A percentile compares a stretch with the other conserved stretches of the same genome.
Conservation (phyloP, 306 rosid species). For the Prunus padus region DNA sequence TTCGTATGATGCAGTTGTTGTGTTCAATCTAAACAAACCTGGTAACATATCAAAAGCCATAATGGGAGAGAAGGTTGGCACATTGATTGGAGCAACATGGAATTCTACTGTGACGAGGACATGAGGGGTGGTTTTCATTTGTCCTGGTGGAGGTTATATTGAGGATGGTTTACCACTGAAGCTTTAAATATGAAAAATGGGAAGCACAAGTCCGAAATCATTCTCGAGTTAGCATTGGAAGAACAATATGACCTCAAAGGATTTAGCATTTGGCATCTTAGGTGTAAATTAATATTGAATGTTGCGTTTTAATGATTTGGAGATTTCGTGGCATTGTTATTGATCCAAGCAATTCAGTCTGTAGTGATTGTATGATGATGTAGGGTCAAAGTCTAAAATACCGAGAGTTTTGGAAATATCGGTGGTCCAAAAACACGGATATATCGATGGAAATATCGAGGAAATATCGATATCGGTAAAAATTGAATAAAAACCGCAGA, state of each 20-base stretch:
- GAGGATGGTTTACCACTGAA: slow-evolving; percentile 17
- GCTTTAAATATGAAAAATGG: background rate
- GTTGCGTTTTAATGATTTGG: background rate
- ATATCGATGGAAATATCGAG: no score
- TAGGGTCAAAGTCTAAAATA: no score
- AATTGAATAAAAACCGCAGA: no score
- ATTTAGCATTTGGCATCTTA: background rate
- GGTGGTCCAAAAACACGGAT: no score
- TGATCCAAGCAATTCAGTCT: background rate
- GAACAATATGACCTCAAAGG: slow-evolving; percentile 2
- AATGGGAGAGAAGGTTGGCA: slow-evolving; percentile 83
- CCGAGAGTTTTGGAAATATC: no score
- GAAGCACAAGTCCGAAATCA: background rate
- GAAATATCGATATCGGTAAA: no score
- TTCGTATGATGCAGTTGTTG: slow-evolving; percentile 64
- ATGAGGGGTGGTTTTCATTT: slow-evolving; percentile 23
- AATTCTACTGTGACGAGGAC: slow-evolving; percentile 50
- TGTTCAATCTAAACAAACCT: slow-evolving; percentile 75
- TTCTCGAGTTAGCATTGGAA: background rate
- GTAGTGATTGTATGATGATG: background rate
- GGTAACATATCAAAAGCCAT: slow-evolving; percentile 93
- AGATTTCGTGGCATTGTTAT: background rate
- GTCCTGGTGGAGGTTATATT: background rate
- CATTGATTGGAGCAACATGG: slow-evolving; percentile 71
- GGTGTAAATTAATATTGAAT: slow-evolving; percentile 8